These are phyloP conservation scores for Ustilago tritici DNA, from an alignment of 1,284 basidiomycete species.

Conservation along the genomic window DNA sequence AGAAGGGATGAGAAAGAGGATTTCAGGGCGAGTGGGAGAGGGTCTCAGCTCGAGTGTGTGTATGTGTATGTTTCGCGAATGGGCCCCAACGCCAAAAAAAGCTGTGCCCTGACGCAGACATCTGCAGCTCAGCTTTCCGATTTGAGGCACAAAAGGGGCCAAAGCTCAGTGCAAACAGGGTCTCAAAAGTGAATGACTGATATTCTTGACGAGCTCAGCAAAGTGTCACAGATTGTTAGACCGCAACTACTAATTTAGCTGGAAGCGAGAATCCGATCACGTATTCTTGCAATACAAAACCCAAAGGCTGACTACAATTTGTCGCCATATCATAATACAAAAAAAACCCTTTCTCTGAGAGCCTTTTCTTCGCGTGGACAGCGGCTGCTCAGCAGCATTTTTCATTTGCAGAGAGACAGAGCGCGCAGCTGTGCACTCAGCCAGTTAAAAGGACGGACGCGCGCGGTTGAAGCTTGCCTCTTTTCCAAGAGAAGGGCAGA, in stretches of 20 bases:
- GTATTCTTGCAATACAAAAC: conserved; percentile 8
- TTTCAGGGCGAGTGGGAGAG: background rate
- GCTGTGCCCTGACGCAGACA: conserved; percentile 9
- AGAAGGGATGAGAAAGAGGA: background rate
- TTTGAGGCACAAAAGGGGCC: background rate
- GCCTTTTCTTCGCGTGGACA: background rate
- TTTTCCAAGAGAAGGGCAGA: background rate
- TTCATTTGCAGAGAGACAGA: conserved; percentile 11
- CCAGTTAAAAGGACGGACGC: background rate
- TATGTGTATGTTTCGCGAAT: conserved; percentile 17
- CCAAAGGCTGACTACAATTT: background rate
- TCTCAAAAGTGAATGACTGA: background rate
- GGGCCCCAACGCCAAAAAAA: conserved; percentile 9
- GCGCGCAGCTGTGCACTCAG: conserved; percentile 3
- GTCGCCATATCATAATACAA: background rate
- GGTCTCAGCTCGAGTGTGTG: conserved; percentile 20
- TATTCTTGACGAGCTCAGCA: background rate
- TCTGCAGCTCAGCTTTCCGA: conserved; percentile 11
- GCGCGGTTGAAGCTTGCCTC: conserved; percentile 1
- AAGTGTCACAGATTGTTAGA: conserved; percentile 4
- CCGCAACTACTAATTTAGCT: background rate
- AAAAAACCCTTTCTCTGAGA: background rate
- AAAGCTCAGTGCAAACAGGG: background rate
- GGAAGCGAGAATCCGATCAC: conserved; percentile 8
- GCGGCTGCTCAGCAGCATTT: conserved; percentile 1